Base-by-base conservation (phyloP, 1,284 basidiomycete species). In the Cutaneotrichosporon arboriforme region DNA sequence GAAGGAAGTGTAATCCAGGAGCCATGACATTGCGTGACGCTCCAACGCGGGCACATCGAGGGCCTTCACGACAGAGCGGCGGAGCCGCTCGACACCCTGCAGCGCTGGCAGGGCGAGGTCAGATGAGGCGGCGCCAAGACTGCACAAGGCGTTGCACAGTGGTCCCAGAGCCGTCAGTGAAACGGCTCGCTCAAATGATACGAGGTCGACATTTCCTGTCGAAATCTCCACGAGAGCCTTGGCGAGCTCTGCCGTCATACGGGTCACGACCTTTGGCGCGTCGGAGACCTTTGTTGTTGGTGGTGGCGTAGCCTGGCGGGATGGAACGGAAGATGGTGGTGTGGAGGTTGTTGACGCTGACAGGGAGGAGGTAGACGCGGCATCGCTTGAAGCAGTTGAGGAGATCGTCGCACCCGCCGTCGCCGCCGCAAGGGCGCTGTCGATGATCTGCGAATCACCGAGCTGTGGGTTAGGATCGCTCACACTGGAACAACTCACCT, bases 361-460 rank as follows among this genome's bases (percentile, higher is more conserved):
- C 7, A 14, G 34, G 17, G 15, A 31, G 17, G 43, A 4, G 4
- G 17, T 34, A n/a, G 13, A n/a, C 26, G 26, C 26, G 5, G 26
- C 26, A 31, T 31, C 26, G 26, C 7, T 31, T 5, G 26, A 31
- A 5, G 26, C 5, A 5, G 26, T 7, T 31, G 5, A 31, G 4
- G 43, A 17, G 18, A 45, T n/a, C 4, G 31, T 12, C 2, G 43
- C 17, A 12, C 43, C 43, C 15, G 43, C 43, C 1, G 43, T 45
- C 13, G 43, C 43, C 8, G 33, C 43, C 17, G 31, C 34, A 2
- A 68, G 56, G 1, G 66, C 67, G 39, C 55, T 56, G 43, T 69
- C 67, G 51, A 72, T 65, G 12, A 65, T 60, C 8, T 20, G 34
- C 0, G 60, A 53, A 41, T 72, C 67, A 8, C 57, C 63, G 13